Conservation (phyloP, 768 basidiomycete species). For the Pulveroboletus sp. region DNA sequence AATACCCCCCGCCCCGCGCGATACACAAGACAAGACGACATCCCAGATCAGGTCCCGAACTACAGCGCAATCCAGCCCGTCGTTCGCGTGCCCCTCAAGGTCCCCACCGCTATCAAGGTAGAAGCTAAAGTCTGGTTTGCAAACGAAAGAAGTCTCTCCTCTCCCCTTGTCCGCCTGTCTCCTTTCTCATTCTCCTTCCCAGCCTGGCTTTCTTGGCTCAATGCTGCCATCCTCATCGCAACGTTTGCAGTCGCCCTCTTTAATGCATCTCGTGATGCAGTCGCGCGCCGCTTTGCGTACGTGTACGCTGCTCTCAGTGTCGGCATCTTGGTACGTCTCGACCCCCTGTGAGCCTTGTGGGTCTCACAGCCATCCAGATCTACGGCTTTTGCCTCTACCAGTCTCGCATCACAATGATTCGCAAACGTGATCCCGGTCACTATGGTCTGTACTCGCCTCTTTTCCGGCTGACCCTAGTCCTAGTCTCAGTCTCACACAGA, state of each 20-base stretch:
- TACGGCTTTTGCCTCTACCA: constrained; percentile 89
- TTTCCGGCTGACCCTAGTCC: neutral
- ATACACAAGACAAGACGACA: constrained; percentile 69
- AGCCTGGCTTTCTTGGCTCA: constrained; percentile 95
- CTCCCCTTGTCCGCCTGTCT: neutral
- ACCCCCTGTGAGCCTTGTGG: neutral
- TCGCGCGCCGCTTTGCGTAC: constrained; percentile 77
- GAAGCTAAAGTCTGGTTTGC: constrained; percentile 98
- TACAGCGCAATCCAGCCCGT: constrained; percentile 75
- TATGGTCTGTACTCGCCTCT: constrained; percentile 57
- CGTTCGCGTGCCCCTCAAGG: constrained; percentile 70
- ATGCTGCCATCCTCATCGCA: constrained; percentile 77
- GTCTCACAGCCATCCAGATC: constrained; percentile 38
- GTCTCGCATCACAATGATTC: constrained; percentile 85
- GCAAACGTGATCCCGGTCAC: constrained; percentile 78
- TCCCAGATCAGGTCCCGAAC: constrained; percentile 59
- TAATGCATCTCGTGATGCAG: constrained; percentile 64
- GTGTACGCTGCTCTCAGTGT: constrained; percentile 78
- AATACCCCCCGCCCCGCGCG: constrained; percentile 34
- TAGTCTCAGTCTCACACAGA: constrained; percentile 42
- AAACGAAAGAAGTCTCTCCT: constrained; percentile 78
- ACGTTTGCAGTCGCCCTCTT: constrained; percentile 84
- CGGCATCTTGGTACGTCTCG: constrained; percentile 48
- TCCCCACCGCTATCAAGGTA: constrained; percentile 76
- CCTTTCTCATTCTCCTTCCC: constrained; percentile 3